Conservation (phyloP, 441 rosid species). For the Gossypium schwendimanii region DNA sequence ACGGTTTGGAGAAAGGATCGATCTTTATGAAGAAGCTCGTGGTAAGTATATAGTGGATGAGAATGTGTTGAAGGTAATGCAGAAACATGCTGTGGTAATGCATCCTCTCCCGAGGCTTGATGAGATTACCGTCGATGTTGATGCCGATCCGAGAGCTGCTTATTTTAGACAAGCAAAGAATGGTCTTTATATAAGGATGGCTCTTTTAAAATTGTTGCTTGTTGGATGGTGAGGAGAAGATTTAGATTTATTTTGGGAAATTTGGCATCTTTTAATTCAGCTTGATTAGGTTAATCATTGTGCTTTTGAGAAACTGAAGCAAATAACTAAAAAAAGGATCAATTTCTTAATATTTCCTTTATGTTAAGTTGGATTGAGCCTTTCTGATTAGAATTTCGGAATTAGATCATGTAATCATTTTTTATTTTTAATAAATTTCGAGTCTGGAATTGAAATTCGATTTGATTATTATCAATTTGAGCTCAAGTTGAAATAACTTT, state of each 20-base stretch:
- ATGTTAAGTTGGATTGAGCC: too few species aligned
- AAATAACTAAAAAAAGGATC: background rate
- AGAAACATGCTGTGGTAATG: slow-evolving; percentile 81
- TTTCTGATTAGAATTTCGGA: too few species aligned
- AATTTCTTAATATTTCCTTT: too few species aligned
- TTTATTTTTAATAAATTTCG: too few species aligned
- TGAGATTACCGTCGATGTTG: slow-evolving; percentile 88
- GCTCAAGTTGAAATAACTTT: too few species aligned
- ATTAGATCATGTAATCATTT: too few species aligned
- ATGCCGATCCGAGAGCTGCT: slow-evolving; percentile 85
- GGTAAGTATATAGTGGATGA: slow-evolving; percentile 79
- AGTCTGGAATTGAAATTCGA: too few species aligned
- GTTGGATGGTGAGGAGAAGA: slow-evolving; percentile 49
- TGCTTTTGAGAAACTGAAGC: background rate
- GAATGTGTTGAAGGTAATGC: slow-evolving; percentile 62
- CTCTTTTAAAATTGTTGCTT: slow-evolving; percentile 76
- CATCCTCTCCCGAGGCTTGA: slow-evolving; percentile 96
- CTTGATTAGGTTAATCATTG: background rate
- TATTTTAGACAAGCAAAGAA: slow-evolving; percentile 97
- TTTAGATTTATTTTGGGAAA: background rate
- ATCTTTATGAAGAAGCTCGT: slow-evolving; percentile 84
- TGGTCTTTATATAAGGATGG: slow-evolving; percentile 88
- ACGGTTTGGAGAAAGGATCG: slow-evolving; percentile 75
- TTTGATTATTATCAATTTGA: too few species aligned
- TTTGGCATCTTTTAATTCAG: background rate